Evolutionary conservation across 306 rosid species (phyloP).

Genomic region (Rubus idaeus): DNA sequence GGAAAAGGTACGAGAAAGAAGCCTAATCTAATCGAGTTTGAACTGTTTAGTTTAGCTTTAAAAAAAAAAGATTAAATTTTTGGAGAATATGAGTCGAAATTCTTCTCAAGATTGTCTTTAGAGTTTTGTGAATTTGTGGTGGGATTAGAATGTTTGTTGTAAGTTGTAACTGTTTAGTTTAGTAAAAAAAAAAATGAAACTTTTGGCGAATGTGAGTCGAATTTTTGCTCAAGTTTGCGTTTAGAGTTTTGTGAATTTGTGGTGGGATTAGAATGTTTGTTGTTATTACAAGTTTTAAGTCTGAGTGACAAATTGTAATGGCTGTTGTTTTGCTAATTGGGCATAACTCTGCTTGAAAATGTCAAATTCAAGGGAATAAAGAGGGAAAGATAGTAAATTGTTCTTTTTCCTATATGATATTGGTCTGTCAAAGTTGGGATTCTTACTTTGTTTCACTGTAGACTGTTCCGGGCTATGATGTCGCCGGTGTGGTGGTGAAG

Average conservation of each 20-base stretch:
- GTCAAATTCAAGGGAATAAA: background rate
- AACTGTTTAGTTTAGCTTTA: background rate
- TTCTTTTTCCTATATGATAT: background rate
- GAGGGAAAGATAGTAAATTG: background rate
- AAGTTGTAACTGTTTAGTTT: background rate
- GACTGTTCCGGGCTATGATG: conserved; percentile 98
- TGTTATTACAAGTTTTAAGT: background rate
- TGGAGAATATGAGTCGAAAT: background rate
- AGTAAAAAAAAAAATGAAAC: background rate
- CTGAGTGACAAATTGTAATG: background rate
- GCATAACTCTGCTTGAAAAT: too few species aligned
- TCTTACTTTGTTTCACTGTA: conserved; percentile 29
- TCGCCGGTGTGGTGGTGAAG: conserved; percentile 87
- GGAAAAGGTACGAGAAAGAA: conserved; percentile 3
- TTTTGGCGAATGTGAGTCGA: background rate
- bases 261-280: background rate
- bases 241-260: background rate
- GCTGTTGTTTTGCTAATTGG: background rate
- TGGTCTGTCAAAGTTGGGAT: background rate
- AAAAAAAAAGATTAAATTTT: background rate
- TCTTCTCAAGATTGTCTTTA: background rate
- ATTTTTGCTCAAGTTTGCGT: background rate
- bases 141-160: background rate
- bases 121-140: background rate
- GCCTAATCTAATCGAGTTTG: background rate